A percentile compares a stretch with the other conserved stretches of the same genome.
phyloP scores from a whole-genome alignment of 179 eudicot species.

The Monotropa hypopitys region DNA sequence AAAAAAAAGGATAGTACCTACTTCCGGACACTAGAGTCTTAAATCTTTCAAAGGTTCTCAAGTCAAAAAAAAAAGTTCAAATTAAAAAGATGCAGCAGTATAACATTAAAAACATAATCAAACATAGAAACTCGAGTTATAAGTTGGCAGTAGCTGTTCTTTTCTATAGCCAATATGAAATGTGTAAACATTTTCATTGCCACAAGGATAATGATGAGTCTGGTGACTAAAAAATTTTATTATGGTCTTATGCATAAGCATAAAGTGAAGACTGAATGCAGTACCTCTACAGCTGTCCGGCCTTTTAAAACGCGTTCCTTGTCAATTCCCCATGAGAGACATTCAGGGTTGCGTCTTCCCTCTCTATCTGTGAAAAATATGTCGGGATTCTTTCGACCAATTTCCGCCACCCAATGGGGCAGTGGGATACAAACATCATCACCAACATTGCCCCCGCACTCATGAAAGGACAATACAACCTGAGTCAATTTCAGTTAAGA shows the following conservation, averaged over 20 bases:
- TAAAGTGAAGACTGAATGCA: neutral
- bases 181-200: neutral
- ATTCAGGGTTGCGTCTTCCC: constrained; percentile 86
- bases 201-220: neutral
- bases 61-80: neutral
- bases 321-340: constrained; percentile 95
- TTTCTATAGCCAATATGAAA: neutral
- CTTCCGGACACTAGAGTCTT: neutral
- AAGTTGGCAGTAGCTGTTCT: neutral
- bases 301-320: constrained; percentile 87
- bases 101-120: neutral
- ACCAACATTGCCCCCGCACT: constrained; percentile 89
- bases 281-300: constrained; percentile 89
- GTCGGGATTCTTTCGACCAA: constrained; percentile 76
- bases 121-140: neutral
- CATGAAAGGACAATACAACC: constrained; percentile 95
- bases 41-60: neutral
- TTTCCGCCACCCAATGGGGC: constrained; percentile 92
- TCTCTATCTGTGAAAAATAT: constrained; percentile 87
- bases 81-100: neutral
- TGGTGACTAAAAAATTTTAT: neutral
- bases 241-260: neutral
- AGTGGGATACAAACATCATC: constrained; percentile 92
- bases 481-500: constrained; percentile 18
- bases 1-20: neutral